Percentiles rank a stretch among this genome's conserved stretches.
These are phyloP conservation scores for Monilinia aucupariae DNA, from an alignment of 2,329 filamentous ascomycete species.

Conservation along the genomic window DNA sequence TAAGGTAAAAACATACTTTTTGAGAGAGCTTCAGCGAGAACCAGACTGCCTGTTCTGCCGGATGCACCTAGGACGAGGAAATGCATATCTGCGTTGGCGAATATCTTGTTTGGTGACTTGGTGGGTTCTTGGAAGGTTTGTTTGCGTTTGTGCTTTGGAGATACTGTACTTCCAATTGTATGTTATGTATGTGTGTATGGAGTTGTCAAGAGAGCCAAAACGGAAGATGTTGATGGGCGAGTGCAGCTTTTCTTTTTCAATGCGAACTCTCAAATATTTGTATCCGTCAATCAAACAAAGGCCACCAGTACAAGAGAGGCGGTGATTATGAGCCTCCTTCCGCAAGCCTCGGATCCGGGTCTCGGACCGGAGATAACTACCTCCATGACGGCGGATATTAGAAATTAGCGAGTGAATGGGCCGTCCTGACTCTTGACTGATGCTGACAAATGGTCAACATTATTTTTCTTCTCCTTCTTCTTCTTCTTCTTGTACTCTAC, in stretches of 20 bases:
- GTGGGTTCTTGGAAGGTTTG: not conserved
- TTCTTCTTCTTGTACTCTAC: too few species aligned
- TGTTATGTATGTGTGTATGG: not conserved
- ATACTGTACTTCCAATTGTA: not conserved
- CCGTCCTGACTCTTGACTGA: not conserved
- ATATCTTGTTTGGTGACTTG: not conserved
- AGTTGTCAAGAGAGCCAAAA: not conserved
- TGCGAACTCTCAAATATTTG: slow-evolving; percentile 2
- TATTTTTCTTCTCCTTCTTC: too few species aligned
- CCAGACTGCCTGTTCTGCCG: slow-evolving; percentile 43
- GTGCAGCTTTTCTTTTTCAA: not conserved
- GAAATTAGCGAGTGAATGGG: not conserved
- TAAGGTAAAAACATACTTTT: slow-evolving; percentile 4
- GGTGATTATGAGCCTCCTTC: not conserved
- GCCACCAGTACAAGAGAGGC: not conserved
- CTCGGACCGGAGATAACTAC: not conserved
- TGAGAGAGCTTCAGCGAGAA: slow-evolving; percentile 39
- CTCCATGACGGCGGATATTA: not conserved
- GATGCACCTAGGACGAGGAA: slow-evolving; percentile 43
- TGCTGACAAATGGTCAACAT: not conserved
- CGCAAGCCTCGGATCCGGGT: not conserved
- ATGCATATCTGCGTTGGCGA: slow-evolving; percentile 35
- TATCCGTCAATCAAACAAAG: not conserved
- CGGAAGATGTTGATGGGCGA: not conserved
- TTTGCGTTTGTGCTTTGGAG: not conserved